Evolutionary conservation across 257 asterid species (phyloP), one percentile per base, ranked within the genome.

Genomic region (Scutellaria baicalensis): DNA sequence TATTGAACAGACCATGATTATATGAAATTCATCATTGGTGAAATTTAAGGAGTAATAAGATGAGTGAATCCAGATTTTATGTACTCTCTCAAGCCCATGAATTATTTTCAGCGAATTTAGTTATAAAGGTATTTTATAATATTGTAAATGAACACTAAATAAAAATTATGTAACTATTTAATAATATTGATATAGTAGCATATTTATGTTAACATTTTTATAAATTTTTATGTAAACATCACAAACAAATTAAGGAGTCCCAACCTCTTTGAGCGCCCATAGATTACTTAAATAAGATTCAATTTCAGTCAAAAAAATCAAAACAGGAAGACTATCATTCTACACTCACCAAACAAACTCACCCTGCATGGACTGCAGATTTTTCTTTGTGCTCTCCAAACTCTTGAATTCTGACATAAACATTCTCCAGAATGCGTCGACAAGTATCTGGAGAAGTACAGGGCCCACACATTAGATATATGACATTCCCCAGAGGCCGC

Each of bases 401-500:
- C 76, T 90, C 93, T 11, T 74, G 83, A 43, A 91, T 87, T 81
- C 95, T 74, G 48, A 55, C 54, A 49, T 71, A 72, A 49, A 94
- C 84, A 68, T 80, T 89, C 80, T 78, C 81, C 49, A 94, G 82
- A 44, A 88, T 36, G 69, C 54, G 55, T 60, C 27, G 64, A 74
- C 99, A 94, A 18, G 77, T 67, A 5, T 79, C 73, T 12, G 95
- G 93, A 44, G 89, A 71, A 10, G 95, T 88, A 67, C 93, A 85
- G 59, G 97, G 99, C 7, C 97, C 96, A 54, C 97, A 91, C 96
- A 94, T 94, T 33, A 88, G 80, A 70, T 91, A 94, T 35, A 89
- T 58, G 61, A 94, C 96, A 60, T 91, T 94, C 21, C 99, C 99
- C 64, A 91, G 78, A 31, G 97, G 97, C 84, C 99, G 88, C 95